Evolutionary conservation across 2,329 filamentous ascomycete species (phyloP).

Genomic region (Ophiocordyceps camponoti-leonardi): DNA sequence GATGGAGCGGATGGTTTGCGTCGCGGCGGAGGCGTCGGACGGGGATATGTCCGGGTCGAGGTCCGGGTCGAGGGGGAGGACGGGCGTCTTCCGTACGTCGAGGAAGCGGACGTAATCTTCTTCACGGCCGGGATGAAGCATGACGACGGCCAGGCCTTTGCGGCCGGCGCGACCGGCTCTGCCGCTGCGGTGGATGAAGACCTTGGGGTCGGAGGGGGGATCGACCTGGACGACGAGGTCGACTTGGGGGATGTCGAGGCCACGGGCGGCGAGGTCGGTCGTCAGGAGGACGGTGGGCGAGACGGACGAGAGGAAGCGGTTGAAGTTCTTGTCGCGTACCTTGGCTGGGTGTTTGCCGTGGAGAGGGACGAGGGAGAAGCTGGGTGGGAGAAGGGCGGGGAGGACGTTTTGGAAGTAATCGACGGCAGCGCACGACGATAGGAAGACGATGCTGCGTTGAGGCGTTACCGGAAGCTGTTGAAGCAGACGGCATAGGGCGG

Average conservation of each 20-base stretch:
- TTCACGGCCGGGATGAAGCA: conserved; percentile 71
- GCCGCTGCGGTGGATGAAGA: conserved; percentile 85
- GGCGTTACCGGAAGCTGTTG: conserved; percentile 53
- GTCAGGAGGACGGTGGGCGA: conserved; percentile 71
- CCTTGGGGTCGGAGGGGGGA: conserved; percentile 70
- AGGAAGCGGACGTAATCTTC: conserved; percentile 84
- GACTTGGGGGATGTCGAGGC: conserved; percentile 80
- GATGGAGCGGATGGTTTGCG: conserved; percentile 41
- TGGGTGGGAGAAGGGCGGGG: conserved; percentile 49
- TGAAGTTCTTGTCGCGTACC: conserved; percentile 76
- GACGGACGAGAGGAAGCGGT: conserved; percentile 57
- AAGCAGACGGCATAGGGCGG: conserved; percentile 54
- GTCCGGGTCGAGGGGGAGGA: conserved; percentile 37
- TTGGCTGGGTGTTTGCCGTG: conserved; percentile 87
- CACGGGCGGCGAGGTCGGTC: conserved; percentile 80
- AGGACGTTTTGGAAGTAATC: conserved; percentile 84
- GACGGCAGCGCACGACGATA: conserved; percentile 86
- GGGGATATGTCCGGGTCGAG: conserved; percentile 40
- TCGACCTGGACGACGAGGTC: conserved; percentile 86
- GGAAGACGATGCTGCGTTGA: conserved; percentile 75
- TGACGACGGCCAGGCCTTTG: conserved; percentile 67
- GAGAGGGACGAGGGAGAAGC: conserved; percentile 58
- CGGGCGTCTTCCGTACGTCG: conserved; percentile 72
- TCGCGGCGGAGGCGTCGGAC: conserved; percentile 39
- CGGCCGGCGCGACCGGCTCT: conserved; percentile 79